Base-by-base conservation (phyloP, 345 rosid species). In the Eucalyptus erythrocorys region DNA sequence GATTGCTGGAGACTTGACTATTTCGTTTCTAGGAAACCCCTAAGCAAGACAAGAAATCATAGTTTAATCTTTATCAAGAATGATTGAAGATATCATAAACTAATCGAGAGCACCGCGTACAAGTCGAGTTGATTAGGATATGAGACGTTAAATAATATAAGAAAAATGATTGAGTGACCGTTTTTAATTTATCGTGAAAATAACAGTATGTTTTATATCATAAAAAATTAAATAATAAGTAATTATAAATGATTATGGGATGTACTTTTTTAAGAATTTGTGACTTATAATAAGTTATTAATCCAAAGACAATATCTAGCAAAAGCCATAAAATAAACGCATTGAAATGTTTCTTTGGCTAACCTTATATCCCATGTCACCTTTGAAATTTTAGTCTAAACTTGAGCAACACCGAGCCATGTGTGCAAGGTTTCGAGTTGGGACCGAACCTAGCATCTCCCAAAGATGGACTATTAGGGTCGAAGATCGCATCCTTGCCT, bases 201-300 rank as follows among this genome's bases (percentile, higher is more conserved):
- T 51, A 51, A 51, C 0, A 3, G 0, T 51, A 1, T 51, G 0
- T 51, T 51, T 17, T 19, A 1, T 0, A 51, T 51, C 10, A 51
- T 2, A 51, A 21, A 51, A 21, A 19, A 51, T 51, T 5, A 51
- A 51, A 51, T 51, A 51, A 51, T 21, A 51, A 21, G 5, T 51
- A 51, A 19, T 51, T 51, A 51, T 51, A 51, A 51, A 51, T 21
- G 19, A 0, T 21, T 8, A 51, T 21, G 10, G 0, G 26, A 51
- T 21, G 19, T 1, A 51, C 57, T 51, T 21, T 2, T 21, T 51
- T 0, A 51, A 51, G 21, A 48, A 0, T 48, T 48, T 19, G 26
- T 51, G 0, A 51, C 8, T 51, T 5, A 51, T 1, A 21, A 21
- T 1, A 51, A 51, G 0, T 0, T 51, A 51, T 51, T 21, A 21